These are phyloP conservation scores for Teratosphaeria pseudoeucalypti DNA, from an alignment of 2,329 filamentous ascomycete genomes.

Conservation along the genomic window DNA sequence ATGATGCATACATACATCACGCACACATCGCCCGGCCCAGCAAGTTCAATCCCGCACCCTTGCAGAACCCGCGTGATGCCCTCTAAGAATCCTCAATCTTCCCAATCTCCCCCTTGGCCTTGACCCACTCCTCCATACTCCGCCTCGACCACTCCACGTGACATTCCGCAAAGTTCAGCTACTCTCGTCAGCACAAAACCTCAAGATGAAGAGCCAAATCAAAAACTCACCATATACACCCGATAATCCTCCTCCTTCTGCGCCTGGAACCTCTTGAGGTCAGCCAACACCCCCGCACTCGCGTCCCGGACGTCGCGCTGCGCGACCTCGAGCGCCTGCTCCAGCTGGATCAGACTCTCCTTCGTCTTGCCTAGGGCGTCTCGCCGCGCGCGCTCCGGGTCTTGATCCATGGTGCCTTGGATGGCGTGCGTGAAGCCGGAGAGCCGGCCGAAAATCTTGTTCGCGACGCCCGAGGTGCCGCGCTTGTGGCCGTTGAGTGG, in stretches of 20 bases:
- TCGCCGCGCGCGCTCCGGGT: constrained; percentile 82
- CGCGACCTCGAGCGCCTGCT: constrained; percentile 80
- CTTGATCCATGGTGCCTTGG: constrained; percentile 90
- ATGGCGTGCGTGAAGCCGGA: constrained; percentile 91
- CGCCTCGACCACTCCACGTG: constrained; percentile 93
- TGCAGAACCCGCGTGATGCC: no score
- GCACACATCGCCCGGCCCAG: no score
- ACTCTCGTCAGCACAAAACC: not conserved
- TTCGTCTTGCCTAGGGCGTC: constrained; percentile 94
- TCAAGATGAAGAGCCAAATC: not conserved
- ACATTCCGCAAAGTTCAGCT: constrained; percentile 86
- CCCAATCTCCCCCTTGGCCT: constrained; percentile 74
- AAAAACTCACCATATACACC: constrained; percentile 76
- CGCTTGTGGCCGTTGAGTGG: constrained; percentile 54
- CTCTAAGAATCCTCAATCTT: constrained; percentile 55
- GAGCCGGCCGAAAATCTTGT: constrained; percentile 84
- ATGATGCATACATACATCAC: no score
- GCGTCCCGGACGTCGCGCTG: constrained; percentile 91
- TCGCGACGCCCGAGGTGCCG: constrained; percentile 58
- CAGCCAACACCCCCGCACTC: constrained; percentile 75
- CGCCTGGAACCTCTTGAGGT: constrained; percentile 82
- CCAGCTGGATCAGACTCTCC: constrained; percentile 74
- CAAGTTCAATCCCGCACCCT: no score
- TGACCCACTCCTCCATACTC: constrained; percentile 84
- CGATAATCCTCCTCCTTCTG: constrained; percentile 93